A percentile compares a stretch with the other conserved stretches of the same genome.
These are phyloP conservation scores for Athelia sp. DNA, from an alignment of 1,284 basidiomycete genomes.

Conservation along the genomic window DNA sequence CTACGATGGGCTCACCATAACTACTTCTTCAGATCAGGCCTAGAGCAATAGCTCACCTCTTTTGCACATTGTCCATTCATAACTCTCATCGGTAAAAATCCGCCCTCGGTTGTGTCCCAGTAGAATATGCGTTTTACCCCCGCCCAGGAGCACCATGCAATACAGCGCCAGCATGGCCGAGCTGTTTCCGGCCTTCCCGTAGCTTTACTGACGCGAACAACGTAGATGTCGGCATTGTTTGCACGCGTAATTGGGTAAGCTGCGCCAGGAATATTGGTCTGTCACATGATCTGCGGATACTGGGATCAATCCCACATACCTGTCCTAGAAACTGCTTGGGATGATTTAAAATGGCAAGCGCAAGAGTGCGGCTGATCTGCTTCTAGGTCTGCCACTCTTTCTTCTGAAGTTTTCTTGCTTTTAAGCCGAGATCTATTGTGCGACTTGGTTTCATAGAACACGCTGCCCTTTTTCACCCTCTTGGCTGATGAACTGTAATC, in stretches of 20 bases:
- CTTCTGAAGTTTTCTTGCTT: too few relatives aligned
- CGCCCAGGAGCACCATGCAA: conserved; percentile 54
- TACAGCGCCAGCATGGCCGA: conserved; percentile 46
- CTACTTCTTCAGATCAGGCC: not conserved
- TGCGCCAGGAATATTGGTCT: too few relatives aligned
- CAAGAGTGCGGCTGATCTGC: too few relatives aligned
- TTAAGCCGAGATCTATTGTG: not conserved
- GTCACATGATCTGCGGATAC: too few relatives aligned
- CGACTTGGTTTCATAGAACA: not conserved
- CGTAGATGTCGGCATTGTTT: conserved; percentile 52
- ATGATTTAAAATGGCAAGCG: too few relatives aligned
- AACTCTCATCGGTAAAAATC: conserved; percentile 51
- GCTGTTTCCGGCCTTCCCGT: conserved; percentile 33
- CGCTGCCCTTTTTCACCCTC: not conserved
- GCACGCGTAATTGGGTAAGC: too few relatives aligned
- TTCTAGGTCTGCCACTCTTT: too few relatives aligned
- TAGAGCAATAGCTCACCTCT: not conserved
- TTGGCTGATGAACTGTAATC: conserved; percentile 10
- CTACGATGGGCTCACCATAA: too few relatives aligned
- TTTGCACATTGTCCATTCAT: not conserved
- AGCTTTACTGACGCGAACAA: conserved; percentile 47
- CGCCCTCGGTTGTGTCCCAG: conserved; percentile 38
- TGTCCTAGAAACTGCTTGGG: conserved; percentile 10
- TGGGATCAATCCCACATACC: too few relatives aligned
- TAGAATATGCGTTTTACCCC: conserved; percentile 54